phyloP scores from a whole-genome alignment of 1,139 yeast species.

The Citeromyces siamensis region DNA sequence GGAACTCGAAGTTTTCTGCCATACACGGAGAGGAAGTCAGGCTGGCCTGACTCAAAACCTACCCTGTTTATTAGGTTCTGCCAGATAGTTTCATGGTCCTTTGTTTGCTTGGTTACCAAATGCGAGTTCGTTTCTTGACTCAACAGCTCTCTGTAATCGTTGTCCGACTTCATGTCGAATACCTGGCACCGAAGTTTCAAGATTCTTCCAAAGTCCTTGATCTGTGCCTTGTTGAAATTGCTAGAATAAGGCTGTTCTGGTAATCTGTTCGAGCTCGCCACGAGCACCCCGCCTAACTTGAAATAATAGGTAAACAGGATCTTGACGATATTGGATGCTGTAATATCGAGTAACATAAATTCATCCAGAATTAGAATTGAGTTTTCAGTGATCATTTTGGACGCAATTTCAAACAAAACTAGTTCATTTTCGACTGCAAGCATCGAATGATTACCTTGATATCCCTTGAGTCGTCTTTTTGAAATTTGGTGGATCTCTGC shows the following conservation, averaged over 20 bases:
- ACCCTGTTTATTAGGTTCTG: constrained; percentile 13
- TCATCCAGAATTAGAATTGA: constrained; percentile 59
- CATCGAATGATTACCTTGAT: constrained; percentile 20
- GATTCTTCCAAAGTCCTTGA: constrained; percentile 42
- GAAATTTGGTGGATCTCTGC: constrained; percentile 48
- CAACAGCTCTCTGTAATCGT: constrained; percentile 41
- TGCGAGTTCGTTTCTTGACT: constrained; percentile 19
- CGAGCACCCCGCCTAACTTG: constrained; percentile 61
- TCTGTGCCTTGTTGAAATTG: constrained; percentile 46
- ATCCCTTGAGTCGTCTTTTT: constrained; percentile 23
- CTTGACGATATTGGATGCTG: constrained; percentile 58
- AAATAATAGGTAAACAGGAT: constrained; percentile 56
- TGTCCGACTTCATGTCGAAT: constrained; percentile 45
- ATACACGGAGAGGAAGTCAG: constrained; percentile 34
- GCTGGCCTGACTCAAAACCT: constrained; percentile 15
- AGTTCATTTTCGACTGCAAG: constrained; percentile 49
- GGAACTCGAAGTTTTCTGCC: constrained; percentile 40
- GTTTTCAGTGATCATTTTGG: constrained; percentile 43
- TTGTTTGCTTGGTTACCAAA: constrained; percentile 21
- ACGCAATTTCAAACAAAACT: constrained; percentile 54
- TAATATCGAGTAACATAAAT: constrained; percentile 64
- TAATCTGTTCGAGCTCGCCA: constrained; percentile 59
- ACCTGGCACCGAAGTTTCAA: constrained; percentile 50
- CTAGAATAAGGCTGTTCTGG: constrained; percentile 63
- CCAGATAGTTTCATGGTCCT: constrained; percentile 26